Conservation (phyloP, 164 flowering plant species). For the Hamamelis virginiana region DNA sequence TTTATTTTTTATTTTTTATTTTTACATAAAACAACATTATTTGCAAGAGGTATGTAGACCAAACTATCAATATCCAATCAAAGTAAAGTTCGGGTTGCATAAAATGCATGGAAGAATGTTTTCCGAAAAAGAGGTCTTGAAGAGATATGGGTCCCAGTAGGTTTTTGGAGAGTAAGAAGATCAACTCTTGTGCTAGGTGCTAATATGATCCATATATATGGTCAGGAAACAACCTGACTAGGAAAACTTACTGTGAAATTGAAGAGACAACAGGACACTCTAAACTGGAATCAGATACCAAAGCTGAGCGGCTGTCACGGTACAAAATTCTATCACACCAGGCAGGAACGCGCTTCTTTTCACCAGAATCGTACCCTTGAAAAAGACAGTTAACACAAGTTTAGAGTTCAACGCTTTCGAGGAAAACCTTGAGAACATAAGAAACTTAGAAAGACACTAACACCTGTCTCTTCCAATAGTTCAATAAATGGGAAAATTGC, state of each 20-base stretch:
- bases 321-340: conserved; percentile 97
- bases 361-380: conserved; percentile 95
- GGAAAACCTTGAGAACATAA: not conserved
- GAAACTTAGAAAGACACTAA: not conserved
- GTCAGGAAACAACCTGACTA: not conserved
- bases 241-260: conserved; percentile 54
- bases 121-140: not conserved
- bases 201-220: not conserved
- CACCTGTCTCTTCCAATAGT: not conserved
- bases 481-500: not conserved
- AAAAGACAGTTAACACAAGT: conserved; percentile 9
- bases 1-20: not conserved
- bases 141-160: not conserved
- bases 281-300: conserved; percentile 60
- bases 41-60: not conserved
- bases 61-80: not conserved
- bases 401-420: not conserved
- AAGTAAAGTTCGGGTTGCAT: not conserved
- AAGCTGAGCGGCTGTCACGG: conserved; percentile 72
- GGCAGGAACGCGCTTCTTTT: conserved; percentile 98
- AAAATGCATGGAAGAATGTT: not conserved
- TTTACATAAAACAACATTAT: not conserved
- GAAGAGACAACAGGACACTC: conserved; percentile 81
- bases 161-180: too few species aligned
- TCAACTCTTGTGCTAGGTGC: too few species aligned